Conservation (phyloP, 2,329 filamentous ascomycete genomes). For the Shiraia sp. region DNA sequence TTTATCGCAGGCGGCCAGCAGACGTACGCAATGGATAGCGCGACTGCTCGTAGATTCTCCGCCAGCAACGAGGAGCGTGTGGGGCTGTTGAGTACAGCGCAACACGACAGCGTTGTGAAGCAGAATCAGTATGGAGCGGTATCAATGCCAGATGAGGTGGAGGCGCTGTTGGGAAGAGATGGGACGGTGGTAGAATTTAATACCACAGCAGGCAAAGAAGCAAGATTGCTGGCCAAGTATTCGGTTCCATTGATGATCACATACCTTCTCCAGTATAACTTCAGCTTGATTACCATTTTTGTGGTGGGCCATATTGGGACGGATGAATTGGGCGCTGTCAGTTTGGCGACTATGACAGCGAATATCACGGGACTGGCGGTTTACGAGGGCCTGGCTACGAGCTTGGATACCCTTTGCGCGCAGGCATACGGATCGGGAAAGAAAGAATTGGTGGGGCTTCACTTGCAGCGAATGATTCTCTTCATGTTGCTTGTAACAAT, state of each 20-base stretch:
- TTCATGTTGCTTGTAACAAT: conserved; percentile 54
- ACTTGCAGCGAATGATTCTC: conserved; percentile 58
- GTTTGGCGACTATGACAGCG: conserved; percentile 57
- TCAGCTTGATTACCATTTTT: conserved; percentile 56
- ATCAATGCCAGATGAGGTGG: conserved; percentile 30
- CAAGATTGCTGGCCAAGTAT: conserved; percentile 46
- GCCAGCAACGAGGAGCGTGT: conserved; percentile 30
- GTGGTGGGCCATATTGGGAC: conserved; percentile 58
- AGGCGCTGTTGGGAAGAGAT: conserved; percentile 28
- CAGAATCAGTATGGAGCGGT: conserved; percentile 32
- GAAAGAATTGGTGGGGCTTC: conserved; percentile 54
- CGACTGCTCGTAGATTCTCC: conserved; percentile 36
- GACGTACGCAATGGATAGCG: conserved; percentile 39
- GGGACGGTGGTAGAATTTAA: conserved; percentile 23
- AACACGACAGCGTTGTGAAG: conserved; percentile 20
- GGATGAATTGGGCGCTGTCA: conserved; percentile 58
- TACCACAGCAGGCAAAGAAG: conserved; percentile 33
- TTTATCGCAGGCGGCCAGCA: conserved; percentile 23
- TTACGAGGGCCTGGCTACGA: conserved; percentile 57
- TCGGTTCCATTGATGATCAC: conserved; percentile 57
- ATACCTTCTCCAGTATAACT: conserved; percentile 59
- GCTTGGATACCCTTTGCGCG: conserved; percentile 56
- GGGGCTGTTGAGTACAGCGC: conserved; percentile 27
- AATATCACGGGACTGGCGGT: conserved; percentile 59
- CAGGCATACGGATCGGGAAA: conserved; percentile 58